A percentile compares a stretch with the other conserved stretches of the same genome.
Evolutionary conservation across 1,284 basidiomycete species (phyloP).

Genomic region (Ceratobasidium sp.): DNA sequence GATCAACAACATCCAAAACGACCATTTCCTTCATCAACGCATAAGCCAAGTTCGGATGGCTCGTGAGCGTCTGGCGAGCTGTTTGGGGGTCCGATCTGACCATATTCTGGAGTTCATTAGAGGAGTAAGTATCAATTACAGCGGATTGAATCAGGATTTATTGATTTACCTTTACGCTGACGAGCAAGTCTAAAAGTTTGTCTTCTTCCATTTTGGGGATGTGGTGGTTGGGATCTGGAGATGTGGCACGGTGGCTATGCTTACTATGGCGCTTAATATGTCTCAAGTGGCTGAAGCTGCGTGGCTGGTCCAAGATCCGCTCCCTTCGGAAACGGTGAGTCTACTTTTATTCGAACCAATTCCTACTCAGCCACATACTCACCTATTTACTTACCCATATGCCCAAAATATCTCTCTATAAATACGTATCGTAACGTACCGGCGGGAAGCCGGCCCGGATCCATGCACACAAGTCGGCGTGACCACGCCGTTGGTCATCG

Average conservation of each 20-base stretch:
- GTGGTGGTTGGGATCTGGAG: neutral
- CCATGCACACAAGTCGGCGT: no score
- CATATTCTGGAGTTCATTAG: conserved; percentile 31
- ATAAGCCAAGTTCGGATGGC: conserved; percentile 48
- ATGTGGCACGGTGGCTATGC: conserved; percentile 25
- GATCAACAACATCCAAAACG: conserved; percentile 45
- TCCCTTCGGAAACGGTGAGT: no score
- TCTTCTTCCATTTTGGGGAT: conserved; percentile 37
- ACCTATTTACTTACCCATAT: no score
- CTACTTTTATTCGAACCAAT: no score
- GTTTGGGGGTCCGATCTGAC: conserved; percentile 42
- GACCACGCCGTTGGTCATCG: no score
- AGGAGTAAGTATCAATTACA: neutral
- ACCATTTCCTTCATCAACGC: conserved; percentile 50
- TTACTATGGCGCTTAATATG: neutral
- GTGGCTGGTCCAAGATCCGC: no score
- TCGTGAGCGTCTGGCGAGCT: conserved; percentile 48
- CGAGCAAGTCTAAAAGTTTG: conserved; percentile 38
- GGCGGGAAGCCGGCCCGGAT: no score
- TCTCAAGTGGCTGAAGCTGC: no score
- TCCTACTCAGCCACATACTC: no score
- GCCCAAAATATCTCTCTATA: no score
- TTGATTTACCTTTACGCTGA: conserved; percentile 31
- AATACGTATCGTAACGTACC: no score
- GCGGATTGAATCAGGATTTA: neutral